Base-by-base conservation (phyloP, 768 basidiomycete species). In the Phlebiopsis gigantea region DNA sequence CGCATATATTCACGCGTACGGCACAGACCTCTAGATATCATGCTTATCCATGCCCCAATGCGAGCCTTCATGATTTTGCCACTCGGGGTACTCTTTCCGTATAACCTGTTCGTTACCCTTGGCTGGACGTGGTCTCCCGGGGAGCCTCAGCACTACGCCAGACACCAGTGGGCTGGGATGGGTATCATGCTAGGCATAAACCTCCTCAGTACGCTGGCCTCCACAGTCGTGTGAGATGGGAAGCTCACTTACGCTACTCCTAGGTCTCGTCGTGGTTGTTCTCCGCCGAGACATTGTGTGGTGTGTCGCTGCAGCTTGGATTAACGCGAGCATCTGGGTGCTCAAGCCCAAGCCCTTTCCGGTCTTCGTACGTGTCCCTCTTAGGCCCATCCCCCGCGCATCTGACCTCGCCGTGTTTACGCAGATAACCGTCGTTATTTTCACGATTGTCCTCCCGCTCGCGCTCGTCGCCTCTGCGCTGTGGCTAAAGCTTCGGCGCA, bases 41-140 rank as follows among this genome's bases (percentile, higher is more conserved):
- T 85, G 0, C 84, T 95, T 61, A 90, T 97, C 55, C 94, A 97
- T 62, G 88, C 90, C 0, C 95, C 95, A 0, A 75, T 96, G 53
- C 78, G 90, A 2, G 84, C 92, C 57, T 87, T 87, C 65, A 65
- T 76, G 54, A 63, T 73, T 10, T 58, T 85, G 1, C 80, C 82
- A 2, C 67, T 86, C 25, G 71, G 70, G 3, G 72, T 88, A 31
- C 71, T 88, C 56, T 84, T 91, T 58, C 77, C 80, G 0, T 80
- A 83, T 60, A 80, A 77, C 41, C 77, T 85, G 14, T 84, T 87
- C 77, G 75, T 96, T 48, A 81, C 83, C 0, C 78, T 95, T 2
- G 81, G 83, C 3, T 80, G 90, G 59, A 75, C 77, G 0, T 86
- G 84, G 69, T 69, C 72, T 3, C 79, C 81, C 0, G 77, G 78